Evolutionary conservation across 2,329 filamentous ascomycete genomes (phyloP).

Genomic region (Calonectria multiphialidica): DNA sequence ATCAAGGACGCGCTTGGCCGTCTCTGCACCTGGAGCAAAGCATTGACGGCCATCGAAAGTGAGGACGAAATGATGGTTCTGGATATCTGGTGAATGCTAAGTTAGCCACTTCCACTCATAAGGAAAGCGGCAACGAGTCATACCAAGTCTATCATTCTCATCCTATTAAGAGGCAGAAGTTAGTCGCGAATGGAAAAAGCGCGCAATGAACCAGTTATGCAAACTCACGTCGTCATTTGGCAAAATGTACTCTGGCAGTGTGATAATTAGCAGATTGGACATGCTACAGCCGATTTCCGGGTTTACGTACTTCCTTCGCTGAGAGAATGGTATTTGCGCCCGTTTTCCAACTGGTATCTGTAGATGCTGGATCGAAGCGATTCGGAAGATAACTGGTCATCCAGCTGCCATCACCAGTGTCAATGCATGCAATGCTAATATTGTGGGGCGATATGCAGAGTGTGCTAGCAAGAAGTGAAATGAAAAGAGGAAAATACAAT

Average conservation of each 20-base stretch:
- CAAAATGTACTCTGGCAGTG: constrained; percentile 23
- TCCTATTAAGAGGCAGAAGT: constrained; percentile 1
- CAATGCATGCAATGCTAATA: background rate
- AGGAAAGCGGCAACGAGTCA: rapidly evolving
- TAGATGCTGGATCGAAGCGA: constrained; percentile 30
- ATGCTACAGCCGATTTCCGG: background rate
- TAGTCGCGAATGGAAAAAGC: background rate
- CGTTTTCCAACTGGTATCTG: constrained; percentile 29
- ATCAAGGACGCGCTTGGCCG: constrained; percentile 27
- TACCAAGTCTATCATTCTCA: constrained; percentile 32
- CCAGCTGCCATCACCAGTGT: background rate
- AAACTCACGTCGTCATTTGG: constrained; percentile 26
- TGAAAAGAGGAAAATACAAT: background rate
- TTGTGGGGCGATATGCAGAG: background rate
- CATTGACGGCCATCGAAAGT: constrained; percentile 24
- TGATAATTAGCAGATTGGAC: rapidly evolving
- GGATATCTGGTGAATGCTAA: constrained; percentile 20
- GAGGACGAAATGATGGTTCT: constrained; percentile 27
- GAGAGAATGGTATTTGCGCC: constrained; percentile 28
- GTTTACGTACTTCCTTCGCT: background rate
- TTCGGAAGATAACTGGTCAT: constrained; percentile 30
- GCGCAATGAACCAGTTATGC: rapidly evolving
- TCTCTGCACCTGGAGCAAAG: constrained; percentile 19
- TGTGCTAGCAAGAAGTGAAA: background rate
- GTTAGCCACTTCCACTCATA: rapidly evolving